These are phyloP conservation scores for Boletus edulis DNA, from an alignment of 768 basidiomycete species.

Conservation along the genomic window DNA sequence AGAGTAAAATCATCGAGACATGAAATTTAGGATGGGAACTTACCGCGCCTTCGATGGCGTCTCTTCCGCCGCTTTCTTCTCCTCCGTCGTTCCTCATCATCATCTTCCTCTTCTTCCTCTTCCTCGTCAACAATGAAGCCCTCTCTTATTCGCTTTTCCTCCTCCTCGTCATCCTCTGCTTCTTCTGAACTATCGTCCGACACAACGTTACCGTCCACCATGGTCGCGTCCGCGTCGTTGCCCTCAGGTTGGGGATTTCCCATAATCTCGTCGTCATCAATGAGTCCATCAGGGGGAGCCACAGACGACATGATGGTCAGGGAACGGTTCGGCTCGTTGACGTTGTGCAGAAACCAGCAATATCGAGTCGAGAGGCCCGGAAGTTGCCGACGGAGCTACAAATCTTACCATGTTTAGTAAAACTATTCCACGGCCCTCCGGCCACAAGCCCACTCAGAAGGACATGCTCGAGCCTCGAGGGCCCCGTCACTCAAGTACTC, in stretches of 20 bases:
- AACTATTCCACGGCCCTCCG: too few relatives aligned
- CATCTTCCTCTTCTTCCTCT: slow-evolving; percentile 80
- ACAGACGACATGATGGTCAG: slow-evolving; percentile 51
- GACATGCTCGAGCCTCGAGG: too few relatives aligned
- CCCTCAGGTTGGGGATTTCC: slow-evolving; percentile 47
- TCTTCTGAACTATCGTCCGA: slow-evolving; percentile 88
- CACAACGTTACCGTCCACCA: slow-evolving; percentile 41
- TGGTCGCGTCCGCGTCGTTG: slow-evolving; percentile 54
- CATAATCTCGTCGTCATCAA: slow-evolving; percentile 62
- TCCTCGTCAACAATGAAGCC: slow-evolving; percentile 95
- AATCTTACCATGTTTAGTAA: slow-evolving; percentile 3
- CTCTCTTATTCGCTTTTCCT: slow-evolving; percentile 72
- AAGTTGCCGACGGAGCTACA: slow-evolving; percentile 28
- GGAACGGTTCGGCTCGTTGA: slow-evolving; percentile 16
- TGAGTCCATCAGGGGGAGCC: slow-evolving; percentile 32
- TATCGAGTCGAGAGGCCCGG: slow-evolving; percentile 14
- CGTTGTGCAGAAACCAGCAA: background rate
- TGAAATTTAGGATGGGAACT: slow-evolving; percentile 18
- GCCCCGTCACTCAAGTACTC: too few relatives aligned
- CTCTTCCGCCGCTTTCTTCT: slow-evolving; percentile 67
- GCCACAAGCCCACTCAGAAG: too few relatives aligned
- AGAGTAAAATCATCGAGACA: slow-evolving; percentile 9
- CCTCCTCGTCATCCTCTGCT: slow-evolving; percentile 89
- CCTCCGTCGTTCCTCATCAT: slow-evolving; percentile 52
- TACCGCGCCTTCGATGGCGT: slow-evolving; percentile 55